Evolutionary conservation across 768 basidiomycete genomes (phyloP).

Genomic region (Wakefieldia striispora): DNA sequence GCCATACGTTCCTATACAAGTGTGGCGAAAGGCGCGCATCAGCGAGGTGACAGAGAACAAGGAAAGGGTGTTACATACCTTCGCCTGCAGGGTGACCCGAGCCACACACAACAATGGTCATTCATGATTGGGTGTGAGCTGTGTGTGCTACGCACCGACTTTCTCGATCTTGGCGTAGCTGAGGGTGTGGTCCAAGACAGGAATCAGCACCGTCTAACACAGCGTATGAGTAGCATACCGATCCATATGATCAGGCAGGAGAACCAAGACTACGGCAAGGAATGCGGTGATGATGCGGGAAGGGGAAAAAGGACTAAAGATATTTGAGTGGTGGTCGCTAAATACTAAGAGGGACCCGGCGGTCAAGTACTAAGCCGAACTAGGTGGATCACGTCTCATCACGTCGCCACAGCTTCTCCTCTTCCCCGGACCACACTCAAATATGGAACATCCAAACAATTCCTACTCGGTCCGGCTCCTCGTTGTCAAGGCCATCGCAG

Average conservation of each 20-base stretch:
- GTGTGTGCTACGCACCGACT: conserved; percentile 71
- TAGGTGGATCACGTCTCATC: conserved; percentile 10
- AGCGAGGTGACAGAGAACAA: neutral
- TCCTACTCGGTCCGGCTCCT: neutral
- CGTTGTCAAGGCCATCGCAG: conserved; percentile 10
- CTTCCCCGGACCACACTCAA: neutral
- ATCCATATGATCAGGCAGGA: conserved; percentile 26
- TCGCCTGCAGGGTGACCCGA: conserved; percentile 36
- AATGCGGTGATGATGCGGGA: conserved; percentile 6
- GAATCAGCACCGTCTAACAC: conserved; percentile 16
- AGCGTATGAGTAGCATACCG: conserved; percentile 26
- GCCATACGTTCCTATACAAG: conserved; percentile 83
- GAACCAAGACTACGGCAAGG: neutral
- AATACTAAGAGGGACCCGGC: conserved; percentile 10
- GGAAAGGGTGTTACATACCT: conserved; percentile 27
- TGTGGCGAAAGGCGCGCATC: neutral
- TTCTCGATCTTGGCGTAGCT: conserved; percentile 98
- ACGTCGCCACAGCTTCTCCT: conserved; percentile 10
- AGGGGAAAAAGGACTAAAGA: conserved; percentile 1
- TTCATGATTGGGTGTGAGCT: conserved; percentile 2
- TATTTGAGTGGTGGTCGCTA: conserved; percentile 13
- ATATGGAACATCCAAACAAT: conserved; percentile 2
- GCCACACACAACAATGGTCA: conserved; percentile 20
- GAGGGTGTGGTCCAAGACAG: conserved; percentile 21
- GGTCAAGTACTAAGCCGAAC: conserved; percentile 18